Percentiles rank a stretch among this genome's conserved stretches.
These are phyloP conservation scores for Cochlearia excelsa DNA, from an alignment of 345 rosid species.

Conservation along the genomic window DNA sequence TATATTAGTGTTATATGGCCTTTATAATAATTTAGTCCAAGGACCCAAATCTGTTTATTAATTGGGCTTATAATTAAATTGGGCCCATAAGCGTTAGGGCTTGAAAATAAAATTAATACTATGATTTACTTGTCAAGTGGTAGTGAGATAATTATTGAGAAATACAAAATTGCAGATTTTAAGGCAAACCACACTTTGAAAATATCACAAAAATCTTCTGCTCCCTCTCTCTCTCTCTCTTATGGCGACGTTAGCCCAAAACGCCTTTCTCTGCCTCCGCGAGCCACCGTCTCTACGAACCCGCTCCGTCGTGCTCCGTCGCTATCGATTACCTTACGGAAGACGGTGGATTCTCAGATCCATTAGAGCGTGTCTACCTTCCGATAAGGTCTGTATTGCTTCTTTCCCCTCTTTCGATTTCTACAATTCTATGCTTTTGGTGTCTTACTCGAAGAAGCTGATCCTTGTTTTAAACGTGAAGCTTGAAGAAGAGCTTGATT, in stretches of 20 bases:
- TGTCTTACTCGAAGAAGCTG: neutral
- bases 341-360: conserved; percentile 32
- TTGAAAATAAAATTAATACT: too few species aligned
- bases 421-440: neutral
- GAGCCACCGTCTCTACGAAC: conserved; percentile 11
- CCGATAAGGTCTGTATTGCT: conserved; percentile 42
- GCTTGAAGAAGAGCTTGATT: neutral
- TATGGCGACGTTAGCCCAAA: conserved; percentile 10
- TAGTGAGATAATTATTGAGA: too few species aligned
- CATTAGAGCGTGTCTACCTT: conserved; percentile 43
- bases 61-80: too few species aligned
- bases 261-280: conserved; percentile 9
- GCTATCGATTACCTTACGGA: conserved; percentile 30
- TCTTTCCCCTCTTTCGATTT: neutral
- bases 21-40: too few species aligned
- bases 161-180: too few species aligned
- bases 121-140: too few species aligned
- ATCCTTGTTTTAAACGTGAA: neutral
- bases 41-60: too few species aligned
- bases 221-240: too few species aligned
- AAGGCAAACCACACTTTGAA: too few species aligned
- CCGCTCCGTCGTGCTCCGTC: conserved; percentile 19
- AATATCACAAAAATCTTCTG: too few species aligned
- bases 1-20: too few species aligned
- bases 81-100: too few species aligned